Conservation (phyloP, 169 alveolate genomes). For the Miamiensis avidus region DNA sequence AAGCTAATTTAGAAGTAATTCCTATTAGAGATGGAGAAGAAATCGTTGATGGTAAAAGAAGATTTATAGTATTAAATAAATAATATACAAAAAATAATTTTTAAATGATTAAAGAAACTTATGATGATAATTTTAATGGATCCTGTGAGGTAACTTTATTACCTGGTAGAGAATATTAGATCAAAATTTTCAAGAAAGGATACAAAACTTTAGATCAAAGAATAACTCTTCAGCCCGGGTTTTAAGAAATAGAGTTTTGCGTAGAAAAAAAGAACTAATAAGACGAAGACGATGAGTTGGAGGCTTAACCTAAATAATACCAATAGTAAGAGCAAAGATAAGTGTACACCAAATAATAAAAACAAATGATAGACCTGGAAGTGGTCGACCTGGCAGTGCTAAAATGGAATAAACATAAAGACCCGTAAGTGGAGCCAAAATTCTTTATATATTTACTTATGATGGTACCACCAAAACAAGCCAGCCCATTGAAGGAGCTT, state of each 20-base stretch:
- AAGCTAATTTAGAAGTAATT: neutral
- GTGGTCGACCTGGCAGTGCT: neutral
- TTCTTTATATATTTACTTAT: neutral
- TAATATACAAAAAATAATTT: too few relatives aligned
- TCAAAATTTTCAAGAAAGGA: neutral
- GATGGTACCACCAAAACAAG: neutral
- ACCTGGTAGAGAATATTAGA: neutral
- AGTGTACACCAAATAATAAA: too few relatives aligned
- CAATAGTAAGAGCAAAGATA: too few relatives aligned
- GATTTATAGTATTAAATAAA: too few relatives aligned
- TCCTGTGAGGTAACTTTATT: neutral
- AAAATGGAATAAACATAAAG: neutral
- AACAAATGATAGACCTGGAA: neutral
- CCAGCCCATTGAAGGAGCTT: neutral
- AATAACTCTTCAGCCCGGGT: neutral
- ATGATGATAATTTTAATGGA: neutral
- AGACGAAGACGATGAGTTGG: neutral
- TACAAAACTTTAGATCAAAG: neutral
- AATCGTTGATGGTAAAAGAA: neutral
- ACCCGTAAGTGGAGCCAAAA: neutral
- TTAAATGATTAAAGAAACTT: neutral
- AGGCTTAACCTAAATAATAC: neutral
- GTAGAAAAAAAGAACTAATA: too few relatives aligned
- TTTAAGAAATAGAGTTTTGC: neutral
- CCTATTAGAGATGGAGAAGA: neutral